phyloP scores from a whole-genome alignment of 1,139 yeast species.

The Yamadazyma sp. region DNA sequence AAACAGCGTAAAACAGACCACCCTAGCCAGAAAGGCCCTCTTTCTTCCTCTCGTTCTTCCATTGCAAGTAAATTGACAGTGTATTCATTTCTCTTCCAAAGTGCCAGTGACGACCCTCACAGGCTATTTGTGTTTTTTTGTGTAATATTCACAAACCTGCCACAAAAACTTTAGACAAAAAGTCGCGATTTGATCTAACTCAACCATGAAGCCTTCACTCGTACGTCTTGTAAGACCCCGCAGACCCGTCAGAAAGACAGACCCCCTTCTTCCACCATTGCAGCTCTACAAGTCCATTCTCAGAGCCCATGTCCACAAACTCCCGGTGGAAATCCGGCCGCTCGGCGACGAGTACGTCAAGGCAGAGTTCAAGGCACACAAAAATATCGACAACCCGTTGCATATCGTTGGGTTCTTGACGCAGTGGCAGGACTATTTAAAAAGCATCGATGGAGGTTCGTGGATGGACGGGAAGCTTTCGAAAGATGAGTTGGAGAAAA shows the following conservation, averaged over 20 bases:
- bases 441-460: conserved; percentile 66
- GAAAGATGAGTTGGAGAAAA: conserved; percentile 64
- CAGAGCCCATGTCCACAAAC: conserved; percentile 65
- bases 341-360: conserved; percentile 90
- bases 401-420: conserved; percentile 92
- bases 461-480: conserved; percentile 77
- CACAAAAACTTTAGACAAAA: too few relatives aligned
- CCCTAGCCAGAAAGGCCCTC: too few relatives aligned
- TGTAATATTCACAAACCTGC: too few relatives aligned
- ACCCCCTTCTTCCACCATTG: conserved; percentile 79
- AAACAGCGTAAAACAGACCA: too few relatives aligned
- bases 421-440: conserved; percentile 91
- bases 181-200: not conserved
- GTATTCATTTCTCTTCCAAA: too few relatives aligned
- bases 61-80: too few relatives aligned
- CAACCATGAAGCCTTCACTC: conserved; percentile 52
- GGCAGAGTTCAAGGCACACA: conserved; percentile 87
- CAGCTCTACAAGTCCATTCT: conserved; percentile 72
- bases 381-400: conserved; percentile 77
- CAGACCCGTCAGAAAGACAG: conserved; percentile 52
- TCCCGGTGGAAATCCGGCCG: conserved; percentile 69
- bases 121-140: too few relatives aligned
- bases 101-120: too few relatives aligned
- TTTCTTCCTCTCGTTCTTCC: too few relatives aligned
- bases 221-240: conserved; percentile 53